Evolutionary conservation across 768 basidiomycete species (phyloP), one percentile per base, ranked within the genome.

Genomic region (Candolleomyces eurysporus): DNA sequence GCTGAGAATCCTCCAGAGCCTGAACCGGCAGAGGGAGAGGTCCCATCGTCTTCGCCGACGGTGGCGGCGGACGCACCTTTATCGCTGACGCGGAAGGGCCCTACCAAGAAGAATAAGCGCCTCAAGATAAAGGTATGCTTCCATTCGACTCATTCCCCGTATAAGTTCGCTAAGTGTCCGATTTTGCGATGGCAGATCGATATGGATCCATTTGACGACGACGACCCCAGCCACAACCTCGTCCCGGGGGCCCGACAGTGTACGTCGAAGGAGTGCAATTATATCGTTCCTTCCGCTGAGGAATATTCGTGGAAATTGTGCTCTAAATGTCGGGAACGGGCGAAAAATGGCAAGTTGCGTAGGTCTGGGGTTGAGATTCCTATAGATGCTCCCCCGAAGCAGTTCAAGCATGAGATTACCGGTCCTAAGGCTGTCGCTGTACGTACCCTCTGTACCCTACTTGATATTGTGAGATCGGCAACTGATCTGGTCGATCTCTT

Each of bases 221-320:
- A 61, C 32, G 39, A 61, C 5, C 58, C 60, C 43, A 48, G 56
- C 21, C 54, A 60, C 14, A n/a, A 42, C 40, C 51, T 70, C 17
- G 68, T 75, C 19, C 59, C 70, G 7, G 71, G 71, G 3, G 79
- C 80, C 40, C 73, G 80, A 16, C 61, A 78, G 0, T 84, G 83
- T 59, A 63, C 67, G 0, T 66, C 69, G 5, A 66, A 55, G 42
- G 57, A 63, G 26, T 84, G 83, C 57, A 68, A 66, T 1, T 71
- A 66, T 39, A 71, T 77, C 8, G 68, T 83, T 0, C 79, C 81
- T 0, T 68, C 73, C 2, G 54, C 55, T 1, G 65, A 65, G 16
- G 75, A 79, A 60, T 82, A 83, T 64, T 68, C 50, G 2, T 78
- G 72, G 73, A 76, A 77, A 58, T 71, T 71, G 55, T 84, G 83